Base-by-base conservation (phyloP, 129 eudicot genomes). In the Smallanthus sonchifolius region DNA sequence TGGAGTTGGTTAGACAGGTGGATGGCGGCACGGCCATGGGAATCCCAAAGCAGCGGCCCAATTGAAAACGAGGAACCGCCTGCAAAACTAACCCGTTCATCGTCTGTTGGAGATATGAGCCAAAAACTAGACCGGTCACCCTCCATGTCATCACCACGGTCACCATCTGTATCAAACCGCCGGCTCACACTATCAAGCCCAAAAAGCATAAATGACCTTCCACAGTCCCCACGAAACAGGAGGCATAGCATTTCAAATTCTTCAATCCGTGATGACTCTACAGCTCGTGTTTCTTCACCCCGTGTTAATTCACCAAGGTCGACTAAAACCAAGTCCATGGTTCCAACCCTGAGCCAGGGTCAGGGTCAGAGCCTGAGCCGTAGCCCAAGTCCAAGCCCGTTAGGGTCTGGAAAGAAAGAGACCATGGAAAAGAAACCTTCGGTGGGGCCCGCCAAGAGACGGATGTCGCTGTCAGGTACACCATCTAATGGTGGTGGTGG, bases 161-260 rank as follows among this genome's bases (percentile, higher is more conserved):
- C 87, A 7, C 87, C 83, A 6, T 63, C 87, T 0, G 47, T 77
- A 42, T 71, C 82, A 10, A 37, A 76, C 16, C 69, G 79, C 9
- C 81, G 75, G 72, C 34, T 67, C 66, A 80, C 84, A 61, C 86
- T 83, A 51, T 65, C 79, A 19, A 86, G 97, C 77, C 89, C 93
- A 5, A 83, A 59, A 69, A 74, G 72, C 62, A 20, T 68, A 79
- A 91, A 86, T 5, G 96, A 88, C 7, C 86, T 85, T 13, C 70
- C 75, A 32, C 87, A 80, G 20, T 88, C 96, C 8, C 93, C 86
- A 8, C 54, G 80, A 30, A 80, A 69, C 59, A 69, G 96, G 42
- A 86, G 98, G 79, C 97, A 93, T 74, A 93, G 91, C 80, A 67
- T 90, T 37, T 87, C 96, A 0, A 85, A 87, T 16, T 81, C 97